These are phyloP conservation scores for Phenoliferia sp. DNA, from an alignment of 1,284 basidiomycete species.

Conservation along the genomic window DNA sequence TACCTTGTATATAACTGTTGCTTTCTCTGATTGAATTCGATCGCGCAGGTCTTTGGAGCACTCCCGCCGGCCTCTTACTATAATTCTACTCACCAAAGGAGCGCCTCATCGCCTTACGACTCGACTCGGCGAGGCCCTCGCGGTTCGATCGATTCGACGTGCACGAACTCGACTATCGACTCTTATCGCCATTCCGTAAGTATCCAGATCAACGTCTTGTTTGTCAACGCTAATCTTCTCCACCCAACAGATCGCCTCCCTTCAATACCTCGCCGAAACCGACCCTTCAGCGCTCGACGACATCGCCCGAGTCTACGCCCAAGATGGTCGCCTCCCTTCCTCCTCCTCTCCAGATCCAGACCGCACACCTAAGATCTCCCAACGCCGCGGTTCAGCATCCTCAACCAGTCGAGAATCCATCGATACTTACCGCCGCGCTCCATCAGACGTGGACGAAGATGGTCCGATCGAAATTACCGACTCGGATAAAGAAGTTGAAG, in stretches of 20 bases:
- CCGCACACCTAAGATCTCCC: background rate
- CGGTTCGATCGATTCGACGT: background rate
- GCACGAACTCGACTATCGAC: background rate
- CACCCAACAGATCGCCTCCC: slow-evolving; percentile 16
- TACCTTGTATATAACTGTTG: background rate
- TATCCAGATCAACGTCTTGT: too few species aligned
- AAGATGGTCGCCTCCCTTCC: background rate
- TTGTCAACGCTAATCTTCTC: too few species aligned
- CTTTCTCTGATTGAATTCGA: background rate
- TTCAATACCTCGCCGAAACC: slow-evolving; percentile 13
- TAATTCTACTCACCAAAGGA: background rate
- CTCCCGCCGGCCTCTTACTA: slow-evolving; percentile 13
- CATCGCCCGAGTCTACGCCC: slow-evolving; percentile 13
- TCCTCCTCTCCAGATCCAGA: background rate
- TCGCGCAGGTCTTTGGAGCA: slow-evolving; percentile 21
- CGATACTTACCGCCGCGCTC: too few species aligned
- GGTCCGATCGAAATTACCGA: background rate
- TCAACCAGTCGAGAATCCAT: too few species aligned
- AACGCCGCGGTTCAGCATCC: background rate
- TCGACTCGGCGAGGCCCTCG: background rate
- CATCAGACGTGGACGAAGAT: too few species aligned
- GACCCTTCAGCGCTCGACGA: slow-evolving; percentile 21
- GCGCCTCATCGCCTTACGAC: background rate
- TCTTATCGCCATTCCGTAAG: slow-evolving; percentile 17
- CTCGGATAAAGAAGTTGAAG: background rate